Conservation (phyloP, 208 protist genomes). For the Leishmania aethiopica region DNA sequence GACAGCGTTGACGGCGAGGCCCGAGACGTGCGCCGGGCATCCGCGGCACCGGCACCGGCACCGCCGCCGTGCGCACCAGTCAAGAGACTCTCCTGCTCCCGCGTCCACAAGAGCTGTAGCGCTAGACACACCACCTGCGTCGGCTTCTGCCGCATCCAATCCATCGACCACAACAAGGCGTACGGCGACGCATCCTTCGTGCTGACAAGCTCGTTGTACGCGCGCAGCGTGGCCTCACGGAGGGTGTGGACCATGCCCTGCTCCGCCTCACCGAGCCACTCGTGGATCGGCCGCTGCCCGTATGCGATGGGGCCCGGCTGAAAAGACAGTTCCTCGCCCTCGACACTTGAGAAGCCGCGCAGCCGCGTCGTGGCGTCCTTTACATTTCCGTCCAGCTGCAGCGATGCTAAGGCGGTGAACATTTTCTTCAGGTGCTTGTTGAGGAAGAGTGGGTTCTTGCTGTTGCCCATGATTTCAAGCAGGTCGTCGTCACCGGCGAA, state of each 20-base stretch:
- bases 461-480: constrained; percentile 99
- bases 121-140: constrained; percentile 93
- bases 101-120: constrained; percentile 94
- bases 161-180: constrained; percentile 45
- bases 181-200: constrained; percentile 8
- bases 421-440: constrained; percentile 99
- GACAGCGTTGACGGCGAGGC: constrained; percentile 16
- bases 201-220: constrained; percentile 34
- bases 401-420: constrained; percentile 97
- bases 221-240: constrained; percentile 55
- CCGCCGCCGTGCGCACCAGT: constrained; percentile 6
- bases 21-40: background rate
- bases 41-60: background rate
- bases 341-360: constrained; percentile 88
- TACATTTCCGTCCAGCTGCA: constrained; percentile 49
- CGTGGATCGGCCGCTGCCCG: constrained; percentile 87
- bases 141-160: constrained; percentile 91
- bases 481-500: constrained; percentile 99
- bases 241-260: constrained; percentile 91
- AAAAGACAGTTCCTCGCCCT: constrained; percentile 94
- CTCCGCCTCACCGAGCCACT: constrained; percentile 94
- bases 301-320: constrained; percentile 48
- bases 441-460: constrained; percentile 92
- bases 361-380: constrained; percentile 47
- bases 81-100: constrained; percentile 80